Conservation (phyloP, 495 filamentous ascomycete species). For the Penicillium goetzii region DNA sequence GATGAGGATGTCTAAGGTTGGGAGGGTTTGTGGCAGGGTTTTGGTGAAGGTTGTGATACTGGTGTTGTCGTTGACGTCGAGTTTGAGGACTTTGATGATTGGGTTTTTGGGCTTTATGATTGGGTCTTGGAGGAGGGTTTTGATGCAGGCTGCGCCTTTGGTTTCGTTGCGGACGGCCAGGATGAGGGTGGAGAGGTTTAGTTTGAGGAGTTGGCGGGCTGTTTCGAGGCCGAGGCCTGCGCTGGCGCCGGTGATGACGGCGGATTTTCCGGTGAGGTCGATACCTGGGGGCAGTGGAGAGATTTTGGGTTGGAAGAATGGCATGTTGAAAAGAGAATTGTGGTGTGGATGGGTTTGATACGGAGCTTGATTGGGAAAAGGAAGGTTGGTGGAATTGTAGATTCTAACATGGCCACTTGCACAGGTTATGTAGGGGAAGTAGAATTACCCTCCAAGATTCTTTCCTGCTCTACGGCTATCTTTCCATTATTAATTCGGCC, state of each 20-base stretch:
- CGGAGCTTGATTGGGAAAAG: not conserved
- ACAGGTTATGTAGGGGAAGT: not conserved
- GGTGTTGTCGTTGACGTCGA: conserved; percentile 28
- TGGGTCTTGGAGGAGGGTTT: conserved; percentile 12
- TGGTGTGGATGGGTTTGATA: not conserved
- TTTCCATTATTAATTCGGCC: conserved; percentile 1
- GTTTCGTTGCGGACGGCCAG: conserved; percentile 25
- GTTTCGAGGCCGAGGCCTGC: conserved; percentile 27
- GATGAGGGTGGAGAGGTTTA: conserved; percentile 20
- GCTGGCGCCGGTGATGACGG: conserved; percentile 27
- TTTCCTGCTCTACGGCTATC: not conserved
- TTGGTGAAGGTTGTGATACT: conserved; percentile 15
- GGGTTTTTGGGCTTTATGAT: conserved; percentile 15
- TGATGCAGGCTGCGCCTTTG: conserved; percentile 16
- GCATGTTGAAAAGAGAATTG: not conserved
- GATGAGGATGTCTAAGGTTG: conserved; percentile 1
- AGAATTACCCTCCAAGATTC: not conserved
- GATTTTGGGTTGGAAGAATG: conserved; percentile 11
- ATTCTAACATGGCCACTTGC: not conserved
- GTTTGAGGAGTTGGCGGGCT: conserved; percentile 24
- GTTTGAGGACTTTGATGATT: conserved; percentile 21
- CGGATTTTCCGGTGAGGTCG: conserved; percentile 25
- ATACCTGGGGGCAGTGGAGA: conserved; percentile 10
- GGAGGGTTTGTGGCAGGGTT: not conserved
- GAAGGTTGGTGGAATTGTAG: not conserved